phyloP scores from a whole-genome alignment of 345 rosid species.

The Jatropha curcas region DNA sequence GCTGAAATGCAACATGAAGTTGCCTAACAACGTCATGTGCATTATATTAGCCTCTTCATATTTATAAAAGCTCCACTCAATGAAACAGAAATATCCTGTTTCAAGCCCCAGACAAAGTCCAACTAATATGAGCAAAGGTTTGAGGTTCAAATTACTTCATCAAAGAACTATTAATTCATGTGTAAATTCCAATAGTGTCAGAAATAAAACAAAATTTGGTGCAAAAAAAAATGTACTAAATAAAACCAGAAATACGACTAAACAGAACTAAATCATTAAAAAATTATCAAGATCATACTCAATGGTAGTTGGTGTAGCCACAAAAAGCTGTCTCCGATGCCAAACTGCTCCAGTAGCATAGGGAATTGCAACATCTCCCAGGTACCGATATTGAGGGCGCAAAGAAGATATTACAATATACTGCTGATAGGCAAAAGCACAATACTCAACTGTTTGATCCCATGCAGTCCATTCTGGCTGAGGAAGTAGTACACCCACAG shows the following conservation, averaged over 20 bases:
- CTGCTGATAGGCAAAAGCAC: slow-evolving; percentile 93
- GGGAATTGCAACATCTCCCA: slow-evolving; percentile 96
- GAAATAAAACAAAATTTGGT: background rate
- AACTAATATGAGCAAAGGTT: background rate
- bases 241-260: background rate
- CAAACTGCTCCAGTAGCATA: slow-evolving; percentile 97
- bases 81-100: background rate
- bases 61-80: background rate
- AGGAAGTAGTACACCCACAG: slow-evolving; percentile 94
- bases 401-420: slow-evolving; percentile 89
- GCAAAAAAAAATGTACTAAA: too few species aligned
- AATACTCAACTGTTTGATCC: slow-evolving; percentile 98
- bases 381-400: slow-evolving; percentile 94
- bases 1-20: background rate
- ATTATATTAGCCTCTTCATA: background rate
- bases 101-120: background rate
- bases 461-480: slow-evolving; percentile 99
- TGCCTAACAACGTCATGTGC: background rate
- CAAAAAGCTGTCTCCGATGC: slow-evolving; percentile 97
- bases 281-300: slow-evolving; percentile 61
- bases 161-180: background rate
- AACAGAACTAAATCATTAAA: background rate
- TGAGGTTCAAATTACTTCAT: background rate
- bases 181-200: background rate
- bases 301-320: slow-evolving; percentile 93